Evolutionary conservation across 805 yeast species (phyloP).

Genomic region (Candida xyloterini): DNA sequence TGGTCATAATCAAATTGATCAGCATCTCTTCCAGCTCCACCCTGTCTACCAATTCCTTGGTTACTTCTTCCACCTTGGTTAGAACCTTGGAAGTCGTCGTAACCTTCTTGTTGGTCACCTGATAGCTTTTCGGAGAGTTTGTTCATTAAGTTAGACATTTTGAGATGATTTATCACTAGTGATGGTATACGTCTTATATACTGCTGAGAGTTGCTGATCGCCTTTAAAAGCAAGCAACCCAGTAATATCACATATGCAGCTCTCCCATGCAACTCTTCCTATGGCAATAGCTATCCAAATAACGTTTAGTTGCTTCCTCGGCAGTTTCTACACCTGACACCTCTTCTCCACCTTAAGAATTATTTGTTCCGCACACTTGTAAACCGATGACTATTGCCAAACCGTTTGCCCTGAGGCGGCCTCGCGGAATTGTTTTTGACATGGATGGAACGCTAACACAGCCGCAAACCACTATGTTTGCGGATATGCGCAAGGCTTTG

Average conservation of each 20-base stretch:
- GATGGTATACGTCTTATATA: slow-evolving; percentile 1
- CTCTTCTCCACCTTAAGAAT: too few species aligned
- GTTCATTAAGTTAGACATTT: slow-evolving; percentile 11
- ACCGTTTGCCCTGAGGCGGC: slow-evolving; percentile 1
- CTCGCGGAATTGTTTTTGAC: slow-evolving; percentile 59
- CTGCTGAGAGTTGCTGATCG: slow-evolving; percentile 1
- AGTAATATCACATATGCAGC: neutral
- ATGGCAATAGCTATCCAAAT: too few species aligned
- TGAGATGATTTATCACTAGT: neutral
- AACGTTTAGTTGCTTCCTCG: neutral
- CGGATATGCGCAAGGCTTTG: slow-evolving; percentile 58
- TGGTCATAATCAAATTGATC: too few species aligned
- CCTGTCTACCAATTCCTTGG: neutral
- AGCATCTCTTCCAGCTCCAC: neutral
- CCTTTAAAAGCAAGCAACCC: slow-evolving; percentile 4
- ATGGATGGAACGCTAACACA: slow-evolving; percentile 77
- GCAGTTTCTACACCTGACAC: too few species aligned
- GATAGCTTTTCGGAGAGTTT: slow-evolving; percentile 11
- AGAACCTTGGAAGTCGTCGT: slow-evolving; percentile 4
- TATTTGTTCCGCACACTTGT: too few species aligned
- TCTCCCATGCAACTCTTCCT: too few species aligned
- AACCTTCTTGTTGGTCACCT: slow-evolving; percentile 4
- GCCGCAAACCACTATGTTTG: slow-evolving; percentile 50
- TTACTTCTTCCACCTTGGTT: neutral
- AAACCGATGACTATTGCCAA: slow-evolving; percentile 1